These are phyloP conservation scores for Rusavskia elegans DNA, from an alignment of 495 filamentous ascomycete genomes.

Conservation along the genomic window DNA sequence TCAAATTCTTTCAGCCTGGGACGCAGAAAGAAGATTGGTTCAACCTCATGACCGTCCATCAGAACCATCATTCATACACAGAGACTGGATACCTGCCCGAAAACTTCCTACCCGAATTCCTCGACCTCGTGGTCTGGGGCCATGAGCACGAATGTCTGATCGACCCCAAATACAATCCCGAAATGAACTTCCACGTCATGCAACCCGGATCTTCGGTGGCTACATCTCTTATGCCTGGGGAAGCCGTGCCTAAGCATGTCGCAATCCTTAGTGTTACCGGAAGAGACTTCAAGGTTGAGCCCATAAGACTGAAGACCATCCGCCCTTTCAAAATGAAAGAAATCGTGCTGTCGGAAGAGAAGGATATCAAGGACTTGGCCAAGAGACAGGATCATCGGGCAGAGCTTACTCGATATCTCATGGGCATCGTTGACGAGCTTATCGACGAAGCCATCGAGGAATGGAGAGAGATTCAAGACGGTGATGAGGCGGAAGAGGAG, in stretches of 20 bases:
- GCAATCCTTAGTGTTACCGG: constrained; percentile 73
- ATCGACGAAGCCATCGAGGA: constrained; percentile 70
- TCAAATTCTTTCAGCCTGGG: constrained; percentile 78
- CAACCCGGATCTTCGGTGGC: constrained; percentile 94
- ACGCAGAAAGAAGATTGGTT: constrained; percentile 87
- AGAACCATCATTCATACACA: constrained; percentile 87
- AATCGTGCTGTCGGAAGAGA: constrained; percentile 60
- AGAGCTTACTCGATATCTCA: constrained; percentile 61
- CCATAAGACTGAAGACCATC: constrained; percentile 71
- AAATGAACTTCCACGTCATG: constrained; percentile 88
- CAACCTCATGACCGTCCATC: constrained; percentile 89
- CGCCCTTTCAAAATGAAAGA: constrained; percentile 83
- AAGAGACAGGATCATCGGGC: constrained; percentile 69
- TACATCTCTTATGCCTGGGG: constrained; percentile 77
- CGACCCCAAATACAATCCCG: constrained; percentile 62
- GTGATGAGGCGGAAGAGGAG: constrained; percentile 31
- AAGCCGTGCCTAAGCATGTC: constrained; percentile 84
- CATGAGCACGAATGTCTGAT: constrained; percentile 97
- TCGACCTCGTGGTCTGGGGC: constrained; percentile 90
- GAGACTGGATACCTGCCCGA: constrained; percentile 85
- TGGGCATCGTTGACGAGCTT: constrained; percentile 61
- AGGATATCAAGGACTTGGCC: constrained; percentile 57
- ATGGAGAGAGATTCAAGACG: constrained; percentile 60
- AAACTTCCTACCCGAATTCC: constrained; percentile 79
- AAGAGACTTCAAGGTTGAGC: constrained; percentile 64